Percentiles rank a stretch among this genome's conserved stretches.
Evolutionary conservation across 495 filamentous ascomycete genomes (phyloP).

Genomic region (Pyronema omphalodes): DNA sequence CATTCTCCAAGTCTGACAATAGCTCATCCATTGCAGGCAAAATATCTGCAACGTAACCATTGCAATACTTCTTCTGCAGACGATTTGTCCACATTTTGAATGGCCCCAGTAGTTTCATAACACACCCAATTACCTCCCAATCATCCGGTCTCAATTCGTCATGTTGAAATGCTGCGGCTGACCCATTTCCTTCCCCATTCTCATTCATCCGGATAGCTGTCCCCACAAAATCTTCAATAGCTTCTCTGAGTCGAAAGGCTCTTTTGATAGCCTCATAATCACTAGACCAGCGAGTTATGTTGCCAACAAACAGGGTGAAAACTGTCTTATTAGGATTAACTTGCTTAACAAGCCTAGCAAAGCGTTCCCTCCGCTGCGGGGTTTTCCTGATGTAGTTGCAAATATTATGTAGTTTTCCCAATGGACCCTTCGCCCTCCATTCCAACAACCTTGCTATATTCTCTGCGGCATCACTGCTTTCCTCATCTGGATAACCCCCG

Average conservation of each 20-base stretch:
- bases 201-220: neutral
- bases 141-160: neutral
- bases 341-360: neutral
- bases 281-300: neutral
- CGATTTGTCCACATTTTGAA: neutral
- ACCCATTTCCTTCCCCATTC: too few species aligned
- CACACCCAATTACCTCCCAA: constrained; percentile 3
- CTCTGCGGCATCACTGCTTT: neutral
- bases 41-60: neutral
- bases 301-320: too few species aligned
- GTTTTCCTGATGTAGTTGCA: too few species aligned
- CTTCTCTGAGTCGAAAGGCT: neutral
- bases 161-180: neutral
- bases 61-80: neutral
- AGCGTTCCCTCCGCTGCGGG: neutral
- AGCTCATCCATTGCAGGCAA: neutral
- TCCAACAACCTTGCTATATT: neutral
- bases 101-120: neutral
- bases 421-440: constrained; percentile 3
- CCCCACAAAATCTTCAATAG: neutral
- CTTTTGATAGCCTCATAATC: neutral
- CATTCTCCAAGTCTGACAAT: neutral
- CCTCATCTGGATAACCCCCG: neutral
- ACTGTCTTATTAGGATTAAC: neutral
- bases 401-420: constrained; percentile 9